Evolutionary conservation across 352 stramenopile genomes (phyloP).

Genomic region (Globisporangium parvum): DNA sequence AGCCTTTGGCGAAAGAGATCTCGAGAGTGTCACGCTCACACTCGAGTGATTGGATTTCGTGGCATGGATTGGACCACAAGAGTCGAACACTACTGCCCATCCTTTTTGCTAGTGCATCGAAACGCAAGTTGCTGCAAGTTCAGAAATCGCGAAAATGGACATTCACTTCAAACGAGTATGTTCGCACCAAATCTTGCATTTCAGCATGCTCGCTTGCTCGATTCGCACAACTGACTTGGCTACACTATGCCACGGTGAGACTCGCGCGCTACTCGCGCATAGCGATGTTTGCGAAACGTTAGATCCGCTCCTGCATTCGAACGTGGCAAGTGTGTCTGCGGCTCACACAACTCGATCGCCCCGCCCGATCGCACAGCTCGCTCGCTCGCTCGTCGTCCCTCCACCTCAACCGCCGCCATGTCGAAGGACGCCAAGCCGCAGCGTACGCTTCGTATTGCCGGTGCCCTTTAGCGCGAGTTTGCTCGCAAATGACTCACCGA

Average conservation of each 20-base stretch:
- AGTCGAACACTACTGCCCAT: too few relatives aligned
- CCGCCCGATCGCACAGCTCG: conserved; percentile 1
- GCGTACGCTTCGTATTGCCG: conserved; percentile 4
- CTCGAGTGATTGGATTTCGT: too few relatives aligned
- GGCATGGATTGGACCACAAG: too few relatives aligned
- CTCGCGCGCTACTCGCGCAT: background rate
- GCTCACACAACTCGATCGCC: conserved; percentile 7
- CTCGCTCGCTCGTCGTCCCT: conserved; percentile 1
- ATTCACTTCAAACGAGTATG: background rate
- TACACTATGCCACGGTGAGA: background rate
- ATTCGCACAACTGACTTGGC: background rate
- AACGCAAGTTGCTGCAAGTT: background rate
- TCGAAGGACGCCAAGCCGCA: conserved; percentile 9
- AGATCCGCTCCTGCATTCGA: conserved; percentile 19
- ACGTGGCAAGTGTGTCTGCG: conserved; percentile 20
- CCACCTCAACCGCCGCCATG: conserved; percentile 10
- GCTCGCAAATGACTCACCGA: background rate
- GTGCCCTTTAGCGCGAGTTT: too few relatives aligned
- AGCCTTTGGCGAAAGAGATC: too few relatives aligned
- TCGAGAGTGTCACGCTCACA: too few relatives aligned
- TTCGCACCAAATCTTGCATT: background rate
- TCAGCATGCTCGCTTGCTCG: background rate
- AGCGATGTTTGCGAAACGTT: conserved; percentile 28
- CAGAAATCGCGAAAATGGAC: background rate
- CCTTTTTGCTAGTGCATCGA: too few relatives aligned